phyloP scores from a whole-genome alignment of 1,284 basidiomycete genomes.

The Entoloma clypeatum region DNA sequence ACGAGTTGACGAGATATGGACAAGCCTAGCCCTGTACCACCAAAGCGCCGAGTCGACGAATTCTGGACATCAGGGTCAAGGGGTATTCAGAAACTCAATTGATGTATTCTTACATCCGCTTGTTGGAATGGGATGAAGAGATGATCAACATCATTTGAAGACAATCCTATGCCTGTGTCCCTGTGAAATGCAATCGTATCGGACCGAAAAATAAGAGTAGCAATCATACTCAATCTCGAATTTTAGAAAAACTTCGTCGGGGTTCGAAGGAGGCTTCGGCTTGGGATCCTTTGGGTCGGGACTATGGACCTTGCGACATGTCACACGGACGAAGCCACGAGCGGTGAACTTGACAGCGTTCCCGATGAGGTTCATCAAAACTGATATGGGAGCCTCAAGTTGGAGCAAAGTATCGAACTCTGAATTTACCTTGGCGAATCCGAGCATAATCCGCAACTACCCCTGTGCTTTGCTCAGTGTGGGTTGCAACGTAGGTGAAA shows the following conservation, averaged over 20 bases:
- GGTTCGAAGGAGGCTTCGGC: no score
- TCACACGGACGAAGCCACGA: slow-evolving; percentile 56
- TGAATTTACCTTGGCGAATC: slow-evolving; percentile 56
- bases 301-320: slow-evolving; percentile 49
- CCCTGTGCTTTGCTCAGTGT: slow-evolving; percentile 38
- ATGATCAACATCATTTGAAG: slow-evolving; percentile 57
- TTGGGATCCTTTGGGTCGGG: no score
- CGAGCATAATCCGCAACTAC: slow-evolving; percentile 69
- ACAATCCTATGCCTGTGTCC: slow-evolving; percentile 67
- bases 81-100: neutral
- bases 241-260: slow-evolving; percentile 51
- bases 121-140: slow-evolving; percentile 72
- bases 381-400: slow-evolving; percentile 29
- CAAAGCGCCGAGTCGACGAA: slow-evolving; percentile 67
- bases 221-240: slow-evolving; percentile 58
- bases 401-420: neutral
- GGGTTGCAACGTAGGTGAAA: neutral
- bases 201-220: neutral
- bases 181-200: slow-evolving; percentile 26
- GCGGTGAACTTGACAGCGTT: slow-evolving; percentile 73
- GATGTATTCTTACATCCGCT: slow-evolving; percentile 43
- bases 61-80: slow-evolving; percentile 32
- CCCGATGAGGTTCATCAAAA: slow-evolving; percentile 71
- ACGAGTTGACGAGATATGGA: slow-evolving; percentile 71
- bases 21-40: slow-evolving; percentile 66